phyloP scores from a whole-genome alignment of 1,284 basidiomycete species.

The Grifola frondosa region DNA sequence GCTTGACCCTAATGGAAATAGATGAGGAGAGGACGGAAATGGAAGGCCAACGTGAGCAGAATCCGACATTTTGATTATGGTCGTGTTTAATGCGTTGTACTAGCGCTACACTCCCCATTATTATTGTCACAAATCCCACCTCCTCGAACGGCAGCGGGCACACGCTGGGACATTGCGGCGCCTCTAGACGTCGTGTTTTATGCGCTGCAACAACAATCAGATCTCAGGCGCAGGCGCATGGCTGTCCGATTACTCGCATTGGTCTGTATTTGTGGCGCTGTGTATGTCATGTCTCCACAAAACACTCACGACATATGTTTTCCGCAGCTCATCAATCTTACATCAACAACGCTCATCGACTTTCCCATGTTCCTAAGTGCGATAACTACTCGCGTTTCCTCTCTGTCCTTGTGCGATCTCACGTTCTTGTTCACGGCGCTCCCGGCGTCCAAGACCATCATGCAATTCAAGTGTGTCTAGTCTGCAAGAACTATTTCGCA shows the following conservation, averaged over 20 bases:
- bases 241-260: conserved; percentile 53
- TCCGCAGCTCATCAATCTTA: conserved; percentile 55
- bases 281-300: conserved; percentile 6
- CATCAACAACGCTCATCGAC: conserved; percentile 48
- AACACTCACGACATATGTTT: conserved; percentile 4
- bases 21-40: conserved; percentile 46
- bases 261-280: too few relatives aligned
- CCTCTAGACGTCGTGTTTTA: conserved; percentile 57
- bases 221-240: conserved; percentile 37
- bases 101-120: conserved; percentile 57
- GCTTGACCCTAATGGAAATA: conserved; percentile 62
- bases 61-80: background rate
- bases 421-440: conserved; percentile 43
- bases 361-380: conserved; percentile 47
- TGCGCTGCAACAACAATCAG: conserved; percentile 46
- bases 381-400: conserved; percentile 44
- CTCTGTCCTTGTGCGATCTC: conserved; percentile 35
- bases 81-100: background rate
- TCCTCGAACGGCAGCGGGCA: conserved; percentile 44
- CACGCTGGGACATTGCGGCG: conserved; percentile 57
- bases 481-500: conserved; percentile 42
- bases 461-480: conserved; percentile 49
- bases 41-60: conserved; percentile 34
- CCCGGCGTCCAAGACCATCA: conserved; percentile 36
- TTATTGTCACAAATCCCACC: conserved; percentile 66